Evolutionary conservation across 2,329 filamentous ascomycete genomes (phyloP), one percentile per base, ranked within the genome.

Genomic region (Beauveria scarabaeidicola): DNA sequence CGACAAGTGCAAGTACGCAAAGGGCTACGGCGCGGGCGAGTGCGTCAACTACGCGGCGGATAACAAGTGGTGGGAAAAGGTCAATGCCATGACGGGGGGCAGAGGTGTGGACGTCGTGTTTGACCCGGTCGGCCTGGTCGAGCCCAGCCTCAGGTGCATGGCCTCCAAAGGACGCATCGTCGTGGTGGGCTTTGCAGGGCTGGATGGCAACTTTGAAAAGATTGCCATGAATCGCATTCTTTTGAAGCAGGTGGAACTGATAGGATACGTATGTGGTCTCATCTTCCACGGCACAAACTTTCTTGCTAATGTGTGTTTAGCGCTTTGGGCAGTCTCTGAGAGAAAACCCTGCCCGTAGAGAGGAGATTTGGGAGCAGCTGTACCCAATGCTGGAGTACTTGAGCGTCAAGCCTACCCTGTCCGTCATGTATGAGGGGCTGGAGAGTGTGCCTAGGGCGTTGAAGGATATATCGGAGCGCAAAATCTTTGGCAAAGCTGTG

Each of bases 141-240:
- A 79, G 61, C 75, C 76, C 61, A 81, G 79, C 43, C 67, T 86
- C 29, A 77, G 77, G 61, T 83, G 81, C 63, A 69, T 83, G 36
- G 80, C 74, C 25, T 79, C 83, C 66, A 74, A 76, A 40, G 83
- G 82, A 0, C 71, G 77, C 36, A 69, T 86, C 19, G 73, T 86
- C 2, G 72, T 86, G 29, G 74, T 84, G 2, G 83, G 83, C 0
- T 86, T 86, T 66, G 82, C 81, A 6, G 83, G 78, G 1, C 72
- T 77, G 52, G 75, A 69, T 17, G 79, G 80, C 0, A 69, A 77
- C 8, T 78, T 85, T 71, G 82, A 85, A 66, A 73, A 74, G 43
- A 72, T 84, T 52, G 74, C 75, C 32, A 79, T 81, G 74, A 84
- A 84, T 62, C 71, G 78, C 27, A 69, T 84, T 3, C 66, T 84